Conservation (phyloP, 306 rosid species). For the Cicer cuneatum region DNA sequence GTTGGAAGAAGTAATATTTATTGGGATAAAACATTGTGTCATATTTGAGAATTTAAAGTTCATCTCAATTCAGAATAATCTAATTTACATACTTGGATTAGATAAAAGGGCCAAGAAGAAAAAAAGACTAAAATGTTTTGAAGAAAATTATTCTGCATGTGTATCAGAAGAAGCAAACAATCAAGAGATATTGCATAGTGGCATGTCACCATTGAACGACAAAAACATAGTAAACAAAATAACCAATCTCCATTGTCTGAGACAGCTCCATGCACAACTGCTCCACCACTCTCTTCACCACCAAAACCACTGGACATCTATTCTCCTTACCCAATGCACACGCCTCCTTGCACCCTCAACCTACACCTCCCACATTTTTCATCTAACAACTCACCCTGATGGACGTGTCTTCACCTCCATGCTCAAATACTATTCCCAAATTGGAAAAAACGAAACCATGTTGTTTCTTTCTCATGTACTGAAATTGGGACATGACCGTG, state of each 20-base stretch:
- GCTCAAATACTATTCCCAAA: conserved; percentile 60
- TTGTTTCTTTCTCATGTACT: conserved; percentile 58
- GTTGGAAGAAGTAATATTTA: too few species aligned
- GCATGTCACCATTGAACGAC: conserved; percentile 40
- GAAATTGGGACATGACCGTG: conserved; percentile 53
- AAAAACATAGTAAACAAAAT: conserved; percentile 43
- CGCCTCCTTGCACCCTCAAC: conserved; percentile 60
- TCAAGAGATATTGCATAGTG: neutral
- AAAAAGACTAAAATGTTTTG: conserved; percentile 3
- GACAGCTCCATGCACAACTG: conserved; percentile 64
- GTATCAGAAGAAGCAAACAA: neutral
- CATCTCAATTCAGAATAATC: conserved; percentile 8
- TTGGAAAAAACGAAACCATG: conserved; percentile 41
- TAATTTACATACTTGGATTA: conserved; percentile 33
- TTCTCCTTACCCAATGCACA: conserved; percentile 60
- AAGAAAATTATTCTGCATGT: conserved; percentile 9
- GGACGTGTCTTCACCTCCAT: conserved; percentile 54
- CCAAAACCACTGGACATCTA: conserved; percentile 56
- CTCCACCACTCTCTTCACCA: conserved; percentile 54
- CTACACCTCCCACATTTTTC: conserved; percentile 58
- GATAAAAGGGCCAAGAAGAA: neutral
- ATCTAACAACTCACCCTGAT: conserved; percentile 48
- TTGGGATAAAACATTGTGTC: too few species aligned
- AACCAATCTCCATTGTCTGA: conserved; percentile 42
- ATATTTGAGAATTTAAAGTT: too few species aligned